A percentile compares a stretch with the other conserved stretches of the same genome.
Conservation (phyloP, 2,329 filamentous ascomycete species). For the Venturia effusa region DNA sequence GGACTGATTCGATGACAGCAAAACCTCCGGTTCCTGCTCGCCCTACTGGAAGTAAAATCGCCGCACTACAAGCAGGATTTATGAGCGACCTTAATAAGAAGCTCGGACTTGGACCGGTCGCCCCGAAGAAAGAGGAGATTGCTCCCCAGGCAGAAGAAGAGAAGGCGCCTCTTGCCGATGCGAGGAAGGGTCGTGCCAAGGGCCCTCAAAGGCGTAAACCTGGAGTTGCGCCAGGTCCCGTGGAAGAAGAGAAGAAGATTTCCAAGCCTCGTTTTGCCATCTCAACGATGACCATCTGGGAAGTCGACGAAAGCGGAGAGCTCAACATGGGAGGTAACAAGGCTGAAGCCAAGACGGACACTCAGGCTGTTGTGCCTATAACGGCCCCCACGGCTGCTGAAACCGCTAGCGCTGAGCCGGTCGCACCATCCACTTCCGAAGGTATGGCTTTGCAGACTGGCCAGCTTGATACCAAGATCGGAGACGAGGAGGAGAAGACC, state of each 20-base stretch:
- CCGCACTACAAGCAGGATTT: constrained; percentile 81
- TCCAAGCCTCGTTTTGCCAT: constrained; percentile 31
- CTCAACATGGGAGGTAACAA: background rate
- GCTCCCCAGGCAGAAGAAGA: constrained; percentile 46
- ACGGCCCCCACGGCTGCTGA: background rate
- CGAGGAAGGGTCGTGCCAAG: constrained; percentile 78
- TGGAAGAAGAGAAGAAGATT: constrained; percentile 31
- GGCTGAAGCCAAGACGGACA: background rate
- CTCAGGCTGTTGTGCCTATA: background rate
- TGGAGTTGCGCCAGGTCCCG: constrained; percentile 40
- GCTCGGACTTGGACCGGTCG: constrained; percentile 74
- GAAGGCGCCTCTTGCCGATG: constrained; percentile 74
- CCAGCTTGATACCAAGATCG: constrained; percentile 18
- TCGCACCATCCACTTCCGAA: background rate
- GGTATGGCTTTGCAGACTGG: constrained; percentile 18
- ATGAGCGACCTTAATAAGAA: constrained; percentile 88
- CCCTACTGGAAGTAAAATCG: constrained; percentile 71
- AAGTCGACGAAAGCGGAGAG: constrained; percentile 23
- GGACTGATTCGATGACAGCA: constrained; percentile 42
- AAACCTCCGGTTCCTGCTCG: constrained; percentile 77
- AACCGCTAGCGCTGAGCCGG: background rate
- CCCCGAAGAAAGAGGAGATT: constrained; percentile 55
- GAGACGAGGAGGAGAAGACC: constrained; percentile 19
- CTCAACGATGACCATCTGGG: constrained; percentile 23
- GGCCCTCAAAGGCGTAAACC: constrained; percentile 71